Evolutionary conservation across 2,329 filamentous ascomycete genomes (phyloP), one percentile per base, ranked within the genome.

Genomic region (Neospermospora avenae): DNA sequence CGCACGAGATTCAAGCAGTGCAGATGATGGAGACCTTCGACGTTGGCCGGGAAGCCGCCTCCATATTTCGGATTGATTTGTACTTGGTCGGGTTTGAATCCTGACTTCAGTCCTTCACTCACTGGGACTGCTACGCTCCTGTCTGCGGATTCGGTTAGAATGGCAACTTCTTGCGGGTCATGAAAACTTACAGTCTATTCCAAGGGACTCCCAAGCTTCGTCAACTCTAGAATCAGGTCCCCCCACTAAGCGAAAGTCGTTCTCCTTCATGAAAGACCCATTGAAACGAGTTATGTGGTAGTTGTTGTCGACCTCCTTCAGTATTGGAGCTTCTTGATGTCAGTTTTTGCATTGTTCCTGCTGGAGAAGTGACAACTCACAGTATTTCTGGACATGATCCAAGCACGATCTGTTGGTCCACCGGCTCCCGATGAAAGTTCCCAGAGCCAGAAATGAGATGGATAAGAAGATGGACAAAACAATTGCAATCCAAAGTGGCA

Each of bases 1-100:
- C 81, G 78, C 2, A 84, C 69, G 10, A 84, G 75, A 61, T 84
- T 80, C 75, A 84, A 66, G 64, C 81, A 84, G 67, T 83, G 78
- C 14, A 80, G 65, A 62, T 80, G 77, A 66, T 79, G 77, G 7
- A 80, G 66, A 10, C 77, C 78, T 68, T 80, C 77, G 1, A 81
- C 71, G 55, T 80, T 79, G 4, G 75, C 77, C 0, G 76, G 74
- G 62, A 75, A 84, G 1, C 81, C 81, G 37, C 81, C 80, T 0
- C 82, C 82, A 59, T 84, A 78, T 48, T 77, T 75, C 7, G 75
- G 65, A 13, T 73, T 77, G 54, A 84, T 76, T 65, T 80, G 78
- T 35, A 84, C 82, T 58, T 84, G 80, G 57, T 80, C 76, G 13
- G 65, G 63, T 0, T 72, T 68, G 25, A 84, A 69, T 3, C 79